Conservation (phyloP, 2,329 filamentous ascomycete genomes). For the Epichloe gansuensis region DNA sequence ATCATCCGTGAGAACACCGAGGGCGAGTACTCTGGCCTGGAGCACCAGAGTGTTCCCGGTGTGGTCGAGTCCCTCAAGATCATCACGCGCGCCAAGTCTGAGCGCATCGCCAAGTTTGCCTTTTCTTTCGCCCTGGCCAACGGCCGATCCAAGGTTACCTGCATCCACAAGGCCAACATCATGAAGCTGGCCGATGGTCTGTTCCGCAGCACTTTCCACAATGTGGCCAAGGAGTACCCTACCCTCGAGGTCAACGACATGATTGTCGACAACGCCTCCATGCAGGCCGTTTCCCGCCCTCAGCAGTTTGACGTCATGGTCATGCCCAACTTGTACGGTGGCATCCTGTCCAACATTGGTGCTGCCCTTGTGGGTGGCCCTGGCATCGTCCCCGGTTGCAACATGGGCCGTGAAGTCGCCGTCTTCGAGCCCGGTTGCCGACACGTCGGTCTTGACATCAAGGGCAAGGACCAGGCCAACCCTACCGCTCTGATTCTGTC, state of each 20-base stretch:
- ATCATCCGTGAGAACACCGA: constrained; percentile 99
- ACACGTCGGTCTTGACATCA: constrained; percentile 98
- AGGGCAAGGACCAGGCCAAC: constrained; percentile 99
- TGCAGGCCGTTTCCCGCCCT: constrained; percentile 93
- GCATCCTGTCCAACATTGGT: constrained; percentile 97
- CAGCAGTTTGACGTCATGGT: constrained; percentile 99
- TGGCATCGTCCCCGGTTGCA: constrained; percentile 94
- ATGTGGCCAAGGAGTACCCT: constrained; percentile 86
- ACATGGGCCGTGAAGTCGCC: constrained; percentile 97
- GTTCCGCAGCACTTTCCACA: constrained; percentile 95
- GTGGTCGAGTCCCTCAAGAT: constrained; percentile 99
- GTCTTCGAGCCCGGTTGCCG: constrained; percentile 98
- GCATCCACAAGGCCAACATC: constrained; percentile 99
- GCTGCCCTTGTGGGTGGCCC: constrained; percentile 94
- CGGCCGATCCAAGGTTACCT: constrained; percentile 98
- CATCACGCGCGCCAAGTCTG: constrained; percentile 96
- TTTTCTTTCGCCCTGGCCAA: constrained; percentile 97
- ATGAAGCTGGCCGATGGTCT: constrained; percentile 99
- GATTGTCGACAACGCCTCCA: constrained; percentile 99
- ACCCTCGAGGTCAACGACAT: constrained; percentile 95
- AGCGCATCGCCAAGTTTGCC: constrained; percentile 98
- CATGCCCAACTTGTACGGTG: constrained; percentile 98
- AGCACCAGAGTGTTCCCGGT: constrained; percentile 93
- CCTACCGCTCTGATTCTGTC: constrained; percentile 91
- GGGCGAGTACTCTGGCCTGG: constrained; percentile 97